A percentile compares a stretch with the other conserved stretches of the same genome.
Conservation (phyloP, 306 rosid species). For the Gynostemma pentaphyllum region DNA sequence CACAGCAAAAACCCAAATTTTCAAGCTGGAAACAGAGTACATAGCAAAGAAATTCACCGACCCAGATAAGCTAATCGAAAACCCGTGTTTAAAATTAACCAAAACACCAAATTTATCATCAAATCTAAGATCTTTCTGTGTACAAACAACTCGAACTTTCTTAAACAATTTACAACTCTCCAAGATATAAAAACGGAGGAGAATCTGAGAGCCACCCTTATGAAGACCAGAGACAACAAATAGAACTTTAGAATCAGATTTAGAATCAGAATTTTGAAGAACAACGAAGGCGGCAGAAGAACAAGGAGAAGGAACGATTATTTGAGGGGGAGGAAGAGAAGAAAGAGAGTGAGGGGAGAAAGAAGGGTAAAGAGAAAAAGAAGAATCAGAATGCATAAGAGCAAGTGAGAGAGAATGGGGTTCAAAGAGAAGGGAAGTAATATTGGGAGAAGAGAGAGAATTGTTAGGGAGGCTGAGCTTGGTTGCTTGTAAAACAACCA, state of each 20-base stretch:
- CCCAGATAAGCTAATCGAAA: constrained; percentile 48
- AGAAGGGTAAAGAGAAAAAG: constrained; percentile 70
- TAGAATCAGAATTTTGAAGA: constrained; percentile 35
- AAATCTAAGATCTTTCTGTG: constrained; percentile 30
- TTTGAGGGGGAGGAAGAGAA: constrained; percentile 41
- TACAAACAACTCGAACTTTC: constrained; percentile 31
- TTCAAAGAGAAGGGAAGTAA: constrained; percentile 61
- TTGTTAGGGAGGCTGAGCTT: constrained; percentile 37
- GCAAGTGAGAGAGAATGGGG: constrained; percentile 68
- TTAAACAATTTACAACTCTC: constrained; percentile 14
- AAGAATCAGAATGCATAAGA: constrained; percentile 73
- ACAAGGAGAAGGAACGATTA: constrained; percentile 51
- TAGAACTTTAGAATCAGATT: constrained; percentile 26
- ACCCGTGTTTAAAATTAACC: constrained; percentile 50
- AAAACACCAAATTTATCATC: constrained; percentile 48
- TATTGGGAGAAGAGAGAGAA: constrained; percentile 38
- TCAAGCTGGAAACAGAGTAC: constrained; percentile 43
- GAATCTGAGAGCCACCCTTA: constrained; percentile 45
- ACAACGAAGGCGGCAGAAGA: constrained; percentile 73
- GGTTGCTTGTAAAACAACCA: constrained; percentile 41
- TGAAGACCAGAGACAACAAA: constrained; percentile 56
- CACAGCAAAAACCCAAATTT: constrained; percentile 52
- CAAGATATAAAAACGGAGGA: constrained; percentile 50
- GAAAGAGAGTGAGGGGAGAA: constrained; percentile 28
- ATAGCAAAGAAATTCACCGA: constrained; percentile 63